Conservation (phyloP, 2,329 filamentous ascomycete species). For the Pseudogymnoascus sp. region DNA sequence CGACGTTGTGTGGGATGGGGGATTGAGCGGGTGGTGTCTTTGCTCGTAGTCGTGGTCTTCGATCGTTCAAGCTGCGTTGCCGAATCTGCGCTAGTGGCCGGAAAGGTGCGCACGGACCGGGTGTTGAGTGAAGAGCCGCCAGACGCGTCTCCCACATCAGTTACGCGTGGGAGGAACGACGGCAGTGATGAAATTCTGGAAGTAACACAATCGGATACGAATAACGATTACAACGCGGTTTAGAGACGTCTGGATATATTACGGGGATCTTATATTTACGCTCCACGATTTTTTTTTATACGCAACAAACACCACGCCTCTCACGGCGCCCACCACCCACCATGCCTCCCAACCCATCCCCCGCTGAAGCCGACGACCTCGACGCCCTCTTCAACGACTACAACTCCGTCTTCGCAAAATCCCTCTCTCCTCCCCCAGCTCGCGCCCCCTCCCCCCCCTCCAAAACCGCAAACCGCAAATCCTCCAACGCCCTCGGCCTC, state of each 20-base stretch:
- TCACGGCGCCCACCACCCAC: background rate
- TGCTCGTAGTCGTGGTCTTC: background rate
- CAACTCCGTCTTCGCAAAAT: slow-evolving; percentile 26
- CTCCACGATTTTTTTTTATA: background rate
- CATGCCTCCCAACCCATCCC: slow-evolving; percentile 14
- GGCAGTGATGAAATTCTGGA: background rate
- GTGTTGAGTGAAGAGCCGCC: background rate
- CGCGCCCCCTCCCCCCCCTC: slow-evolving; percentile 18
- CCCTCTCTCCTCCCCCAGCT: slow-evolving; percentile 23
- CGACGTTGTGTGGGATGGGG: slow-evolving; percentile 23
- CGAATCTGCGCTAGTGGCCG: slow-evolving; percentile 23
- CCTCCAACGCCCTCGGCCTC: slow-evolving; percentile 51
- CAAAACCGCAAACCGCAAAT: slow-evolving; percentile 22
- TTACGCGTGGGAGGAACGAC: background rate
- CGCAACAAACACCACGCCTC: background rate
- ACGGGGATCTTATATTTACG: no score
- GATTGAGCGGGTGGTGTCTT: slow-evolving; percentile 17
- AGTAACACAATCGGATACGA: no score
- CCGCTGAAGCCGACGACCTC: slow-evolving; percentile 38
- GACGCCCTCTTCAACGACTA: slow-evolving; percentile 59
- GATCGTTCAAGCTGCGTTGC: background rate
- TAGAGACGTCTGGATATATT: background rate
- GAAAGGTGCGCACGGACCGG: background rate
- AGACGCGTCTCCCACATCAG: background rate
- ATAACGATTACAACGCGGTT: background rate